These are phyloP conservation scores for Venturia nashicola DNA, from an alignment of 2,329 filamentous ascomycete species.

Conservation along the genomic window DNA sequence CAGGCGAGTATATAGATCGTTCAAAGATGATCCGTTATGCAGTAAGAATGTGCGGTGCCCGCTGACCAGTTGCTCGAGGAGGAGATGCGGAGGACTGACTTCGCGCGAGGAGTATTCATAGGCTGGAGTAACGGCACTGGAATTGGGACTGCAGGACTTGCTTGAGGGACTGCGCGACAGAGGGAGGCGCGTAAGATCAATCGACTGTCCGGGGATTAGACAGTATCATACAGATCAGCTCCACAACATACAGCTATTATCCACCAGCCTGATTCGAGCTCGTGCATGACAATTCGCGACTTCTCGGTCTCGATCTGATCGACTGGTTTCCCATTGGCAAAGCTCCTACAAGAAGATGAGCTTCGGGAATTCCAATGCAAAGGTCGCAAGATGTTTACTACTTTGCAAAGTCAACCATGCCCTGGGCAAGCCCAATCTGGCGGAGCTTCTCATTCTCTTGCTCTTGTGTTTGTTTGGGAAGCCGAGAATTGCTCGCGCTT, in stretches of 20 bases:
- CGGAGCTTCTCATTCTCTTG: constrained; percentile 77
- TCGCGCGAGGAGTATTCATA: constrained; percentile 83
- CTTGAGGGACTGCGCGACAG: constrained; percentile 25
- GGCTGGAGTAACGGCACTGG: constrained; percentile 14
- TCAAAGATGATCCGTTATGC: constrained; percentile 69
- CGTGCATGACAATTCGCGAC: constrained; percentile 69
- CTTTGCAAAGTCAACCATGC: constrained; percentile 85
- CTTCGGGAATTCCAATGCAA: constrained; percentile 19
- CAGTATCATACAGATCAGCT: background rate
- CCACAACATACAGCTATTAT: constrained; percentile 51
- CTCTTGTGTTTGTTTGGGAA: constrained; percentile 27
- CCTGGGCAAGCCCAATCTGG: constrained; percentile 91
- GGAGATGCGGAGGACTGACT: constrained; percentile 66
- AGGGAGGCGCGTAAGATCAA: constrained; percentile 68
- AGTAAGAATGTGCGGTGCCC: constrained; percentile 78
- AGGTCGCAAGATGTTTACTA: constrained; percentile 18
- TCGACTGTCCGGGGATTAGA: constrained; percentile 40
- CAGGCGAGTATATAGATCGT: constrained; percentile 47
- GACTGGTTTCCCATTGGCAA: constrained; percentile 63
- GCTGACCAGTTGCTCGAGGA: constrained; percentile 69
- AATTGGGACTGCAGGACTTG: constrained; percentile 12
- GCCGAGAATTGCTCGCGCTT: constrained; percentile 12
- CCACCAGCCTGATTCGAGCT: constrained; percentile 92
- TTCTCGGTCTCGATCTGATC: constrained; percentile 88
- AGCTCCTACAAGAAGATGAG: constrained; percentile 43